Percentiles rank a stretch among this genome's conserved stretches.
Conservation (phyloP, 2,329 filamentous ascomycete species). For the Penicillium nordicum region DNA sequence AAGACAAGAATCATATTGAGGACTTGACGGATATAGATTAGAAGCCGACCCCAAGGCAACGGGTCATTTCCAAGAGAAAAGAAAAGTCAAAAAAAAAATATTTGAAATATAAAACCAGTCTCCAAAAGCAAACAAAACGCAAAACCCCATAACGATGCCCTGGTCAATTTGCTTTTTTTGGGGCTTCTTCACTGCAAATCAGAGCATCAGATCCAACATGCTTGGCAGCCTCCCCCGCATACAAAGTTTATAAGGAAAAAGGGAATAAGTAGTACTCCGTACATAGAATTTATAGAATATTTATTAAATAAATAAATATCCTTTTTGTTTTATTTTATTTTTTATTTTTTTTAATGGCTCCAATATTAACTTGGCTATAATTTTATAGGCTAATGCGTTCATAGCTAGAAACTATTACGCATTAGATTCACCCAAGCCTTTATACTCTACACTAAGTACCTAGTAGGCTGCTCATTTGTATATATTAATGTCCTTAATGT, state of each 20-base stretch:
- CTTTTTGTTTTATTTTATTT: not conserved
- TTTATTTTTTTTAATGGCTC: not conserved
- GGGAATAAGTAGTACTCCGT: not conserved
- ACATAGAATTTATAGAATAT: not conserved
- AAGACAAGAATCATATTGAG: not conserved
- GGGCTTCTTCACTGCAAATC: slow-evolving; percentile 24
- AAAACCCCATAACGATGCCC: not conserved
- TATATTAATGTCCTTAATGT: slow-evolving; percentile 5
- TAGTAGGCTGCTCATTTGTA: not conserved
- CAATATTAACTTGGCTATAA: not conserved
- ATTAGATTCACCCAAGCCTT: slow-evolving; percentile 10
- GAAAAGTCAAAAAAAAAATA: too few relatives aligned
- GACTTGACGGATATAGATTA: not conserved
- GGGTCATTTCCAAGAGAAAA: not conserved
- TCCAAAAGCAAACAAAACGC: not conserved
- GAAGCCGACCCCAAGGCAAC: slow-evolving; percentile 1
- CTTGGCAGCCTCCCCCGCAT: slow-evolving; percentile 28
- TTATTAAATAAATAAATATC: not conserved
- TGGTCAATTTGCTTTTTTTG: slow-evolving; percentile 3
- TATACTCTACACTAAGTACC: not conserved
- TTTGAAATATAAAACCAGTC: too few relatives aligned
- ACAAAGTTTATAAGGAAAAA: slow-evolving; percentile 18
- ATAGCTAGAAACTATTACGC: slow-evolving; percentile 12
- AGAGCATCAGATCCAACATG: slow-evolving; percentile 21
- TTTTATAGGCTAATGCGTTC: slow-evolving; percentile 1